phyloP scores from a whole-genome alignment of 2,329 filamentous ascomycete genomes.

The Botrytis fragariae region DNA sequence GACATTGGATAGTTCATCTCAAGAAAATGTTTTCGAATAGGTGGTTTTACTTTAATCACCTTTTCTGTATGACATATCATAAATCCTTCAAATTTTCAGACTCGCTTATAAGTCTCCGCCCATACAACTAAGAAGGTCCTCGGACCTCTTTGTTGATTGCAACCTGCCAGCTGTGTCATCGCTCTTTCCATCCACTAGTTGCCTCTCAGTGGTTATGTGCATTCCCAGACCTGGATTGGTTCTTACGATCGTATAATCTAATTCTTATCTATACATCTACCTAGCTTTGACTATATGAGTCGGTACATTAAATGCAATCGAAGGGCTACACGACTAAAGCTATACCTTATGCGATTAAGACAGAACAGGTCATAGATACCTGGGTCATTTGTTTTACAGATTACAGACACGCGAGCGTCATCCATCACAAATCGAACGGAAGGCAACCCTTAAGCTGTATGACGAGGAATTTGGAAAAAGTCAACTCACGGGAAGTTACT shows the following conservation, averaged over 20 bases:
- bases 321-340: background rate
- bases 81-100: background rate
- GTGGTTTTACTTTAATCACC: rapidly evolving
- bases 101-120: background rate
- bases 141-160: background rate
- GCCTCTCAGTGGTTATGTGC: background rate
- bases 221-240: too few species aligned
- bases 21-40: background rate
- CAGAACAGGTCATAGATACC: background rate
- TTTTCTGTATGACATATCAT: background rate
- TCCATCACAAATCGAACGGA: background rate
- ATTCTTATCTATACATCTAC: too few species aligned
- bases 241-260: too few species aligned
- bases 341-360: background rate
- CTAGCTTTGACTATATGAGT: background rate
- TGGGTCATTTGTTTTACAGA: background rate
- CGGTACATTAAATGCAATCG: background rate
- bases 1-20: background rate
- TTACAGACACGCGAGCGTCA: background rate
- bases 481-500: background rate
- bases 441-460: background rate
- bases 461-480: background rate
- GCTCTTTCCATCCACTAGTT: background rate
- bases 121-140: background rate
- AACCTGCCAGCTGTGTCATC: background rate